phyloP scores from a whole-genome alignment of 2,329 filamentous ascomycete species.

The Cladosporium sp. region DNA sequence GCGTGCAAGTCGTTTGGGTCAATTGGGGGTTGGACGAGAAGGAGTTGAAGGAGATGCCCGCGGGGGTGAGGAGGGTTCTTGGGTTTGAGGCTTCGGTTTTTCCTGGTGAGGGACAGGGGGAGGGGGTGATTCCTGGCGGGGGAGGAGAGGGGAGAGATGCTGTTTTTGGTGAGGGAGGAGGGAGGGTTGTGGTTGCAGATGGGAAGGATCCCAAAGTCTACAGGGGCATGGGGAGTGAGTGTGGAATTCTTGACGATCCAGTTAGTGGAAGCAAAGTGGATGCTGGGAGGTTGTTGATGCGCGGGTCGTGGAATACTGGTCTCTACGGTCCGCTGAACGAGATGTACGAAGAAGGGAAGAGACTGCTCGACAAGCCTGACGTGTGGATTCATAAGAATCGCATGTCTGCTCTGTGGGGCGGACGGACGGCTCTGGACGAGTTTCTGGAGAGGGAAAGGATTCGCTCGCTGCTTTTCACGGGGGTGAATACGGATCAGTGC shows the following conservation, averaged over 20 bases:
- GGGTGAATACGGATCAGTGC: constrained; percentile 61
- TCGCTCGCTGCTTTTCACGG: constrained; percentile 52
- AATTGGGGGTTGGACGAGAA: constrained; percentile 56
- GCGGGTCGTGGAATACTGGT: constrained; percentile 54
- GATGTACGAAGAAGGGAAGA: constrained; percentile 32
- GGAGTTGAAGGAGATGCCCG: constrained; percentile 49
- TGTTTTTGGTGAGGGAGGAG: constrained; percentile 6
- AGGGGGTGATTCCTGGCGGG: constrained; percentile 14
- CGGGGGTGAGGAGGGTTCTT: constrained; percentile 47
- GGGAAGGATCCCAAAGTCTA: constrained; percentile 25
- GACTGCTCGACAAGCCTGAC: constrained; percentile 36
- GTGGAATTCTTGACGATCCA: constrained; percentile 27
- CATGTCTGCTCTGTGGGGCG: constrained; percentile 54
- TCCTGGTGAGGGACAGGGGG: constrained; percentile 14
- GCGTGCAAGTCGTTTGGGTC: constrained; percentile 50
- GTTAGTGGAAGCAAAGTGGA: constrained; percentile 38
- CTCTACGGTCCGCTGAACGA: constrained; percentile 46
- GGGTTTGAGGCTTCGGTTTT: constrained; percentile 31
- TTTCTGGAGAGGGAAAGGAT: constrained; percentile 40
- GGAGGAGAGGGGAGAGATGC: constrained; percentile 12
- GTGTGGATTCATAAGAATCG: constrained; percentile 54
- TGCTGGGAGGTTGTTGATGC: constrained; percentile 46
- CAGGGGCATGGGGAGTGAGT: constrained; percentile 30
- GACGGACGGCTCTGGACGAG: constrained; percentile 39
- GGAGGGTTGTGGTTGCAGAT: constrained; percentile 16